phyloP scores from a whole-genome alignment of 2,329 filamentous ascomycete genomes.

The Clonostachys sp. region DNA sequence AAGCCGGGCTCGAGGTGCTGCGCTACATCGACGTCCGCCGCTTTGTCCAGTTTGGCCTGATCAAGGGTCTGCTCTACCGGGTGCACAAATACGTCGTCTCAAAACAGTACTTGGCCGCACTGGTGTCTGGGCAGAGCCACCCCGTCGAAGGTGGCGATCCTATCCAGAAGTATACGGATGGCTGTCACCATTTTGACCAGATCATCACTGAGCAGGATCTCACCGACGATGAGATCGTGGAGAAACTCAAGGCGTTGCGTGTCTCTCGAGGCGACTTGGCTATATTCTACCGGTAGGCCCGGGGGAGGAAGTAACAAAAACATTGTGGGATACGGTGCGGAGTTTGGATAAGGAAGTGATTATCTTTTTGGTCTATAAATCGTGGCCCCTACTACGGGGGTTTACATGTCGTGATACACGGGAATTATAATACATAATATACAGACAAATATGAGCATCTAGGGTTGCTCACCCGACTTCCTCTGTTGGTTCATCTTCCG shows the following conservation, averaged over 20 bases:
- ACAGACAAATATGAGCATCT: conserved; percentile 1
- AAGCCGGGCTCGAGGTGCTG: conserved; percentile 60
- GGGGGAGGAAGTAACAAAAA: background rate
- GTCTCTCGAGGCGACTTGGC: conserved; percentile 47
- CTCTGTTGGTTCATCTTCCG: conserved; percentile 8
- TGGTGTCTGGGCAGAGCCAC: conserved; percentile 49
- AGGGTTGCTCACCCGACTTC: too few relatives aligned
- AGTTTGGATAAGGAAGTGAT: background rate
- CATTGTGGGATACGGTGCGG: conserved; percentile 1
- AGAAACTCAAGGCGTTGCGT: conserved; percentile 56
- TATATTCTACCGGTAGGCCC: conserved; percentile 44
- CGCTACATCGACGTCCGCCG: conserved; percentile 80
- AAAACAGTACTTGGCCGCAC: conserved; percentile 52
- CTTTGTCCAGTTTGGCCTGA: conserved; percentile 91
- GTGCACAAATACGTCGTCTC: conserved; percentile 86
- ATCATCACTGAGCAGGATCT: conserved; percentile 73
- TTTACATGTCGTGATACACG: conserved; percentile 11
- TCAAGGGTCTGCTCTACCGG: conserved; percentile 90
- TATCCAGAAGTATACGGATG: conserved; percentile 67
- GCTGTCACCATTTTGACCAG: conserved; percentile 74
- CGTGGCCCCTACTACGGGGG: background rate
- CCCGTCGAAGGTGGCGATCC: conserved; percentile 37
- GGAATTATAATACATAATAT: conserved; percentile 7
- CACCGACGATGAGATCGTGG: conserved; percentile 66
- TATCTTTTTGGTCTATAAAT: too few relatives aligned